Base-by-base conservation (phyloP, 2,329 filamentous ascomycete genomes). In the Colletotrichum eremochloae region DNA sequence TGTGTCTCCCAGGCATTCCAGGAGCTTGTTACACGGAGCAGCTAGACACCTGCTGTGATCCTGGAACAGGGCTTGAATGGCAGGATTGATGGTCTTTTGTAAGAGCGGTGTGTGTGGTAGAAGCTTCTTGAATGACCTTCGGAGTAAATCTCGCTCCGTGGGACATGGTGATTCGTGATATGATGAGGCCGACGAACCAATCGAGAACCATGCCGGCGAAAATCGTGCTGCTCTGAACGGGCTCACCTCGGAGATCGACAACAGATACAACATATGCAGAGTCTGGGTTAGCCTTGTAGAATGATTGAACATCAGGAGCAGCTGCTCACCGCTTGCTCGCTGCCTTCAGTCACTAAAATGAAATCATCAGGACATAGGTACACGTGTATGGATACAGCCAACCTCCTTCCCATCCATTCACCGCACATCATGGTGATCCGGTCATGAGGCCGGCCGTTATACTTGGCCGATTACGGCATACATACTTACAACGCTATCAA, bases 201-300 rank as follows among this genome's bases (percentile, higher is more conserved):
- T 68, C 42, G 57, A 46, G 61, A 40, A 46, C n/a, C 18, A 5
- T 36, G 18, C 12, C 18, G 15, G 14, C 46, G 38, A 55, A 29
- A 4, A 5, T 29, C 40, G 48, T 53, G n/a, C 61, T 33, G 48
- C 42, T 31, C 63, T 36, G 5, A 31, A 46, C 70, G 67, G 60
- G 53, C 48, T 56, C 69, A 64, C 40, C 70, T 70, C 70, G 70
- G 70, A 53, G 55, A 62, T 56, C 69, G 58, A 65, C 55, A 36
- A 48, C 24, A 29, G 2, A 29, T 18, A 24, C 57, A 50, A 56
- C 36, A 36, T 20, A 14, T 11, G 29, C n/a, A 14, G 40, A 31
- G 44, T 31, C 3, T 36, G 18, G 5, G 33, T 38, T 31, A 12
- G 70, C 52, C 33, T 57, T 33, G 40, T 20, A 11, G 15, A 42